Evolutionary conservation across 495 filamentous ascomycete genomes (phyloP).

Genomic region (Neurospora sp.): DNA sequence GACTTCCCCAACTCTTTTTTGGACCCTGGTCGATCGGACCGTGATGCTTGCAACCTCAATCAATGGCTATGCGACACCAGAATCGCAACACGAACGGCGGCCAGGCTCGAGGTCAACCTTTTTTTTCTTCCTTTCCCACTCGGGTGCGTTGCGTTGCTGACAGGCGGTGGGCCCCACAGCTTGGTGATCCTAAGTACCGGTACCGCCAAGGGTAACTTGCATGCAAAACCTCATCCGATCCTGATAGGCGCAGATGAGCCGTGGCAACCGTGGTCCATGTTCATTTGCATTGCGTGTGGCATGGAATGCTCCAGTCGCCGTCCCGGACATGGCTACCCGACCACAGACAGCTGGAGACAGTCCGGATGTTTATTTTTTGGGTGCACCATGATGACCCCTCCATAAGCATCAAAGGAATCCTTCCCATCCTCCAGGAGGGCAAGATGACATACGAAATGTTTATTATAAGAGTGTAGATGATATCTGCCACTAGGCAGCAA

Average conservation of each 20-base stretch:
- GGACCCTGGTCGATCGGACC: conserved; percentile 20
- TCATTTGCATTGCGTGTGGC: neutral
- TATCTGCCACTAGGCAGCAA: neutral
- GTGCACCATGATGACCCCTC: neutral
- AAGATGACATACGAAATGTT: neutral
- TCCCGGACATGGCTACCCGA: neutral
- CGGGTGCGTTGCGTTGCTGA: conserved; percentile 7
- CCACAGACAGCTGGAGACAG: neutral
- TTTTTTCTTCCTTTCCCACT: neutral
- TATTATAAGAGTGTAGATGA: neutral
- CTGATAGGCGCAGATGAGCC: neutral
- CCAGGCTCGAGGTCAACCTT: neutral
- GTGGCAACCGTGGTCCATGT: neutral
- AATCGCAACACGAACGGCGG: neutral
- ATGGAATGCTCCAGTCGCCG: neutral
- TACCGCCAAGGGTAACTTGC: conserved; percentile 9
- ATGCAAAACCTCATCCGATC: conserved; percentile 10
- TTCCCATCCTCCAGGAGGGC: neutral
- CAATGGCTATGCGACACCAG: neutral
- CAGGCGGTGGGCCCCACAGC: conserved; percentile 9
- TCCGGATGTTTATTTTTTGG: neutral
- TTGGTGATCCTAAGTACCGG: conserved; percentile 18
- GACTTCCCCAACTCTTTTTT: conserved; percentile 28
- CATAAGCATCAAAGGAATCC: neutral
- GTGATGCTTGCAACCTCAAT: neutral